Evolutionary conservation across 306 rosid genomes (phyloP), one percentile per base, ranked within the genome.

Genomic region (Leucaena leucocephala): DNA sequence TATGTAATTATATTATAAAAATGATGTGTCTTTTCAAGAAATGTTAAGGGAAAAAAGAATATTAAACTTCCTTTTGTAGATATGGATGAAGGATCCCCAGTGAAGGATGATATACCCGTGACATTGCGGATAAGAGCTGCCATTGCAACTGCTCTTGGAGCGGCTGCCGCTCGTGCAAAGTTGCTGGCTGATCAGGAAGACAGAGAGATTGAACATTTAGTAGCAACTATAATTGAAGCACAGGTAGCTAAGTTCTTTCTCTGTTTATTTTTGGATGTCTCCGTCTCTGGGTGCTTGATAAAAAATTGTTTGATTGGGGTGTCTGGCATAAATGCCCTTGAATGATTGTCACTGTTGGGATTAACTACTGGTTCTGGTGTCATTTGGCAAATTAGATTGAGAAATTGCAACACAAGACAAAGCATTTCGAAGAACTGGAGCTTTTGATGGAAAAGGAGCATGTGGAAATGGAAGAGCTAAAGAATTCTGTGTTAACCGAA

Each of bases 141-240:
- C 61, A 80, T 87, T 54, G 96, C 92, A 84, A 91, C 99, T 16
- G 94, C 96, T 34, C 94, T 95, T 69, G 99, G 99, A 14, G 94
- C 97, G 74, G 97, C 98, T 57, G 99, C 98, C 71, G 93, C 96
- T 66, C 97, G 78, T 79, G 90, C 97, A 45, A 93, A 93, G 81
- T 83, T 95, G 85, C 78, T 95, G 75, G 98, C 96, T 7, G 98
- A 91, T 78, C 97, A 90, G 80, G 99, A 96, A 86, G 98, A 91
- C 62, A 90, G 92, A 85, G 93, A 93, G 88, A 85, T 96, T 45
- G 98, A 93, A 83, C 88, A 85, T 74, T 85, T 93, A 48, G 87
- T 91, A 38, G 93, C 96, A 35, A 89, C 85, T 78, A 87, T 92
- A 85, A 90, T 92, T 68, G 94, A 86, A 72, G 87, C 96, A 58